Percentiles rank a stretch among this genome's conserved stretches.
Conservation (phyloP, 352 stramenopile species). For the Phytopythium montanum region DNA sequence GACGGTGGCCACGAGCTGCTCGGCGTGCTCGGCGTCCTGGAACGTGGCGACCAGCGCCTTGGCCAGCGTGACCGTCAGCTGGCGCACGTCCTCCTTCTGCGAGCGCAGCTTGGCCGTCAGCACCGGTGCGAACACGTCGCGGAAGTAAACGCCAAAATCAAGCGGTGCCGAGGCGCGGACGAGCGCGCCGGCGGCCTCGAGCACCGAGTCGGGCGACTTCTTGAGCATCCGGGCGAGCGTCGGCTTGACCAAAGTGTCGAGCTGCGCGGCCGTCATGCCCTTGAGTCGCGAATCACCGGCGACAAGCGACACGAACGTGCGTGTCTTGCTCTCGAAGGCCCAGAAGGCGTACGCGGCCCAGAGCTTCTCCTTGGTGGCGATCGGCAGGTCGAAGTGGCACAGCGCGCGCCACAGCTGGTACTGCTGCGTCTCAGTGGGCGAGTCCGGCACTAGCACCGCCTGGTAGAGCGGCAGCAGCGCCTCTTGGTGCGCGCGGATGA, state of each 20-base stretch:
- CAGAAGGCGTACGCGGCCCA: constrained; percentile 62
- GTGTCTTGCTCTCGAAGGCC: constrained; percentile 77
- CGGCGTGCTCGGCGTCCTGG: constrained; percentile 43
- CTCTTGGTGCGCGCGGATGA: constrained; percentile 39
- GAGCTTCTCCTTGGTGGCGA: constrained; percentile 35
- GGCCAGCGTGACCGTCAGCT: constrained; percentile 42
- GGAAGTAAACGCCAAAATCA: constrained; percentile 64
- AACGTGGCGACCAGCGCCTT: constrained; percentile 50
- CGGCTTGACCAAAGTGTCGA: constrained; percentile 63
- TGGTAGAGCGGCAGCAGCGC: constrained; percentile 41
- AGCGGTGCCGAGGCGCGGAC: constrained; percentile 44
- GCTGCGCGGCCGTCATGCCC: constrained; percentile 48
- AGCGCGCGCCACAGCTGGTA: constrained; percentile 66
- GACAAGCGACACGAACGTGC: constrained; percentile 32
- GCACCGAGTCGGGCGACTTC: constrained; percentile 71
- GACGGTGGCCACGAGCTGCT: constrained; percentile 53
- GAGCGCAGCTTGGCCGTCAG: constrained; percentile 73
- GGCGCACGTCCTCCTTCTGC: constrained; percentile 77
- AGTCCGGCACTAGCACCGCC: constrained; percentile 14
- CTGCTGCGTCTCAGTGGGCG: constrained; percentile 34
- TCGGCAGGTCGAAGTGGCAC: constrained; percentile 23
- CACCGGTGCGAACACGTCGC: constrained; percentile 62
- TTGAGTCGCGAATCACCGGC: constrained; percentile 46
- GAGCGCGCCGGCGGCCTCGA: constrained; percentile 54
- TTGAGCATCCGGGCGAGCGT: constrained; percentile 75